A percentile compares a stretch with the other conserved stretches of the same genome.
Conservation (phyloP, 2,329 filamentous ascomycete species). For the Neofusicoccum umdonicola region DNA sequence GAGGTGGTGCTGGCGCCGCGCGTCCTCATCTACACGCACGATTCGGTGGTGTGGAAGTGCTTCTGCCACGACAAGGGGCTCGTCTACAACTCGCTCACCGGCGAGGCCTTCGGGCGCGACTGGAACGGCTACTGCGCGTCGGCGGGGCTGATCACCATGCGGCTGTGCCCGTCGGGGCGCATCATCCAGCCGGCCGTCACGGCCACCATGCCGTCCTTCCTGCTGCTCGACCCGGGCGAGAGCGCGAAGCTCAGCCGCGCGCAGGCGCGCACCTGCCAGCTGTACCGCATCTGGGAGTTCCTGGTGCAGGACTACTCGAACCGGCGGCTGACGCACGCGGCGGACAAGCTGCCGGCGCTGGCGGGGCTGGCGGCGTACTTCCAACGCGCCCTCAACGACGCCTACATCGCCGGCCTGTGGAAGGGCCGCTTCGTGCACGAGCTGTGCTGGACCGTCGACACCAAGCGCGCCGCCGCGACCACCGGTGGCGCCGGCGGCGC, state of each 20-base stretch:
- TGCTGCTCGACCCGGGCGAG: background rate
- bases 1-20: constrained; percentile 11
- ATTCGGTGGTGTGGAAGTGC: constrained; percentile 8
- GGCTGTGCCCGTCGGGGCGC: background rate
- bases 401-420: constrained; percentile 17
- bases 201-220: background rate
- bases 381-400: background rate
- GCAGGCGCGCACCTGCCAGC: background rate
- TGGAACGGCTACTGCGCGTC: constrained; percentile 14
- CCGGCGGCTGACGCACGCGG: constrained; percentile 10
- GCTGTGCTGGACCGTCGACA: constrained; percentile 15
- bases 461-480: background rate
- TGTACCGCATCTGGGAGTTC: constrained; percentile 12
- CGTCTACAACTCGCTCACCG: background rate
- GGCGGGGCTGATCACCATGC: background rate
- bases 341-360: constrained; percentile 20
- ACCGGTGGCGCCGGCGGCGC: background rate
- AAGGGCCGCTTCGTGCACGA: constrained; percentile 4
- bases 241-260: background rate
- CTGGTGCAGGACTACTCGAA: constrained; percentile 8
- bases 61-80: background rate
- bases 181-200: background rate
- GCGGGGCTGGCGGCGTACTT: constrained; percentile 18
- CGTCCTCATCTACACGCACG: constrained; percentile 5
- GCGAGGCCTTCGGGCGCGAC: background rate